phyloP scores from a whole-genome alignment of 148 eudicot genomes.

The Nepenthes mirabilis region DNA sequence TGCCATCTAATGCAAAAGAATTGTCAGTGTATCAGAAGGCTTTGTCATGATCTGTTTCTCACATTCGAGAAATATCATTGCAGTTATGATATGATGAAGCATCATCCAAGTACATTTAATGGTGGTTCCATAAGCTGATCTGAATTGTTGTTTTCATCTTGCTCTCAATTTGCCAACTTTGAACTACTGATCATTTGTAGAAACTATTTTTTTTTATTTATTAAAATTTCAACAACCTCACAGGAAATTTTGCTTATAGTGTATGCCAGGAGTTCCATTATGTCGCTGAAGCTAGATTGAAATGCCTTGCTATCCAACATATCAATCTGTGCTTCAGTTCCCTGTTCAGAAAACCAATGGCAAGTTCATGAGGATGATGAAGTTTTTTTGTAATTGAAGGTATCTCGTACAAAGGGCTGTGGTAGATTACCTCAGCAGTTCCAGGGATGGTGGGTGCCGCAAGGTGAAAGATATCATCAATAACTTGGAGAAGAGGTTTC shows the following conservation, averaged over 20 bases:
- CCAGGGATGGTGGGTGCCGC: slow-evolving; percentile 21
- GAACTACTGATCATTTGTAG: too few species aligned
- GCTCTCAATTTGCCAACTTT: too few species aligned
- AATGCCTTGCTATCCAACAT: slow-evolving; percentile 31
- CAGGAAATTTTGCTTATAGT: slow-evolving; percentile 51
- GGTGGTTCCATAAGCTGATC: too few species aligned
- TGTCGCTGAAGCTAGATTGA: slow-evolving; percentile 30
- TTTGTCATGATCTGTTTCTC: too few species aligned
- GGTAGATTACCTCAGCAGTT: slow-evolving; percentile 12
- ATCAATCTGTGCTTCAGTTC: slow-evolving; percentile 27
- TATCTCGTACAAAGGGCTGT: neutral
- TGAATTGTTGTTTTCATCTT: too few species aligned
- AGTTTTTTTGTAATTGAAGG: neutral
- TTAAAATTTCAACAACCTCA: slow-evolving; percentile 31
- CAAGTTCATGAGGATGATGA: slow-evolving; percentile 1
- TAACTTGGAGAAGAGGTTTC: slow-evolving; percentile 36
- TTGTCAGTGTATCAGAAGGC: too few species aligned
- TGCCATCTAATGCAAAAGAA: too few species aligned
- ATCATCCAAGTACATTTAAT: too few species aligned
- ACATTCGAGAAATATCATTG: too few species aligned
- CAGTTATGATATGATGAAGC: too few species aligned
- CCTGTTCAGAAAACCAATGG: slow-evolving; percentile 10
- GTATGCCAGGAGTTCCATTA: slow-evolving; percentile 44
- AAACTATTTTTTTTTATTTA: too few species aligned
- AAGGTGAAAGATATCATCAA: slow-evolving; percentile 54